phyloP scores from a whole-genome alignment of 2,329 filamentous ascomycete species.

The Ceratocystis colombiana region DNA sequence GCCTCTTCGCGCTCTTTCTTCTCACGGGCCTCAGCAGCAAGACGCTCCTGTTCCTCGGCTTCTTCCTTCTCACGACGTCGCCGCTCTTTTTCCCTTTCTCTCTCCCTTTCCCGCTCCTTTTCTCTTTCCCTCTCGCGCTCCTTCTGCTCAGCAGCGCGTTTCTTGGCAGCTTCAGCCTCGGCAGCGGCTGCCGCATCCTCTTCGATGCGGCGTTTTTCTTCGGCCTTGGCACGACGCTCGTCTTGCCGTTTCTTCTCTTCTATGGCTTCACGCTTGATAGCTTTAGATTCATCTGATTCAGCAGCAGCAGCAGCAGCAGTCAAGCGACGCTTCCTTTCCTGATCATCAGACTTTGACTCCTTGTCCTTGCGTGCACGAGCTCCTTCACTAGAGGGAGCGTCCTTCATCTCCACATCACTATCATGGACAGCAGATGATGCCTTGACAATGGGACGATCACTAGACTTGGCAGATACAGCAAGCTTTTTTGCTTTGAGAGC shows the following conservation, averaged over 20 bases:
- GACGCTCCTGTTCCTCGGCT: slow-evolving; percentile 24
- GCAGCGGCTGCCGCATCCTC: slow-evolving; percentile 18
- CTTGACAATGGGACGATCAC: slow-evolving; percentile 26
- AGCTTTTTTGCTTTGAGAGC: slow-evolving; percentile 37
- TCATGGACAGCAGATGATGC: slow-evolving; percentile 37
- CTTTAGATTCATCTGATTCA: slow-evolving; percentile 34
- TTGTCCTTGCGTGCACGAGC: slow-evolving; percentile 28
- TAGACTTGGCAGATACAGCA: slow-evolving; percentile 15
- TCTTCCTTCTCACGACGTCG: slow-evolving; percentile 23
- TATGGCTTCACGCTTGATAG: slow-evolving; percentile 31
- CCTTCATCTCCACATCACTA: slow-evolving; percentile 46
- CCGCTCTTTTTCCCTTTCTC: slow-evolving; percentile 21
- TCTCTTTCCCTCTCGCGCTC: slow-evolving; percentile 31
- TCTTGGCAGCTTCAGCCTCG: slow-evolving; percentile 26
- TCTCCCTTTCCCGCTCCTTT: slow-evolving; percentile 27
- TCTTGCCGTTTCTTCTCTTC: slow-evolving; percentile 33
- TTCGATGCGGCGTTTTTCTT: slow-evolving; percentile 27
- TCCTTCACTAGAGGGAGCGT: slow-evolving; percentile 29
- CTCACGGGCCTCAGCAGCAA: slow-evolving; percentile 23
- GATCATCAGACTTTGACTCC: slow-evolving; percentile 32
- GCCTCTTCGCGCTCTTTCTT: slow-evolving; percentile 28
- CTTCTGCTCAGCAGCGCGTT: slow-evolving; percentile 30
- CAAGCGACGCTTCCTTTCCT: slow-evolving; percentile 33
- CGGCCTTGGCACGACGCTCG: slow-evolving; percentile 24
- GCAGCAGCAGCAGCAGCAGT: slow-evolving; percentile 28